Evolutionary conservation across 2,329 filamentous ascomycete genomes (phyloP).

Genomic region (Fusarium redolens): DNA sequence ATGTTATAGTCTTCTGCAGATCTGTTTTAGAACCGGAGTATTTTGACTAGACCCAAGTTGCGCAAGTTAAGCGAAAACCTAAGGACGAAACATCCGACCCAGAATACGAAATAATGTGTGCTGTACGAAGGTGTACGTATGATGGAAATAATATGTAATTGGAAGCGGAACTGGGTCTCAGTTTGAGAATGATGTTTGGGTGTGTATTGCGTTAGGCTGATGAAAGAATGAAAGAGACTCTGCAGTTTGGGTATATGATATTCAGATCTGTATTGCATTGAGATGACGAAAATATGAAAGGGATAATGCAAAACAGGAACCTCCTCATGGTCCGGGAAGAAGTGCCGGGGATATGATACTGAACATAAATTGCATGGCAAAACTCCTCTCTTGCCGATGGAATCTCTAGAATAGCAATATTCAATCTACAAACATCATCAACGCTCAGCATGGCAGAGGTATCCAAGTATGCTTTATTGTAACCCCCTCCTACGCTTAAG

Average conservation of each 20-base stretch:
- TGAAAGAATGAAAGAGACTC: too few relatives aligned
- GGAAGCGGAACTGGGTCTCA: rapidly evolving
- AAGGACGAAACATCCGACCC: rapidly evolving
- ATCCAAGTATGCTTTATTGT: background rate
- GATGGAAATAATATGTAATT: background rate
- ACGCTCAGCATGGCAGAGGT: background rate
- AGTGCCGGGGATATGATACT: background rate
- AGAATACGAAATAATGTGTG: too few relatives aligned
- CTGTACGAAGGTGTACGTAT: background rate
- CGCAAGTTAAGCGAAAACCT: too few relatives aligned
- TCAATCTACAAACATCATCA: background rate
- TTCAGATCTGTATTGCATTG: too few relatives aligned
- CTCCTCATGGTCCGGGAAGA: background rate
- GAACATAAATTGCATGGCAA: background rate
- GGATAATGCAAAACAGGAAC: too few relatives aligned
- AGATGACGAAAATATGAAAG: background rate
- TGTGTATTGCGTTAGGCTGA: too few relatives aligned
- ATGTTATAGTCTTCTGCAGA: background rate
- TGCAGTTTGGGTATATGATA: too few relatives aligned
- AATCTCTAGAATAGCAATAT: background rate
- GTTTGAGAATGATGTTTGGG: too few relatives aligned
- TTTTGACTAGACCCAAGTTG: background rate
- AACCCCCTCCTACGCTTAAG: rapidly evolving
- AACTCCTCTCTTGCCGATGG: background rate
- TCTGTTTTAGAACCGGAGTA: too few relatives aligned